Conservation (phyloP, 257 asterid species). For the Primulina huaijiensis region DNA sequence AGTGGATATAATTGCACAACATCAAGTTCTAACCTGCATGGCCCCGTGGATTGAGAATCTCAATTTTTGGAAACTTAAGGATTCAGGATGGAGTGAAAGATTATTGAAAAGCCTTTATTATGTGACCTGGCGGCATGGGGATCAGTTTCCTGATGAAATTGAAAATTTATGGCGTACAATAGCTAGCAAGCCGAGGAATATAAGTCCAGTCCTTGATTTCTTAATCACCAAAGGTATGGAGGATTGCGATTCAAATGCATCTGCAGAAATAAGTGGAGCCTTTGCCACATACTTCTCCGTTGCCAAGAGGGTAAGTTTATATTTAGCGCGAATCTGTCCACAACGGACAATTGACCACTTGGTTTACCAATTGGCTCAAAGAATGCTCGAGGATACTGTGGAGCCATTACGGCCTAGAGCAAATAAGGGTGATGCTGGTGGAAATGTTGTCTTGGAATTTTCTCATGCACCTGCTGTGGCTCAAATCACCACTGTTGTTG, state of each 20-base stretch:
- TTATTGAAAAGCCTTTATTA: slow-evolving; percentile 88
- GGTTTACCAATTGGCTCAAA: slow-evolving; percentile 97
- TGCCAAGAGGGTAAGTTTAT: slow-evolving; percentile 93
- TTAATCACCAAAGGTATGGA: slow-evolving; percentile 96
- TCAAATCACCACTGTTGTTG: slow-evolving; percentile 72
- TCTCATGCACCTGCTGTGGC: slow-evolving; percentile 85
- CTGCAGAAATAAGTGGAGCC: slow-evolving; percentile 99
- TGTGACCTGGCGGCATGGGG: slow-evolving; percentile 98
- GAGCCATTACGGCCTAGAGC: slow-evolving; percentile 68
- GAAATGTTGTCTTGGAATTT: slow-evolving; percentile 76
- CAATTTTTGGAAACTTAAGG: slow-evolving; percentile 96
- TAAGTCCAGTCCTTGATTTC: slow-evolving; percentile 94
- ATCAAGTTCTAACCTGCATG: slow-evolving; percentile 99
- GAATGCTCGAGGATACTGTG: slow-evolving; percentile 94
- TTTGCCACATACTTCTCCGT: slow-evolving; percentile 98
- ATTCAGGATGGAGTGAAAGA: slow-evolving; percentile 98
- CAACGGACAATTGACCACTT: slow-evolving; percentile 97
- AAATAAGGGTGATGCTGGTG: slow-evolving; percentile 66
- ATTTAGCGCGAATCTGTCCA: slow-evolving; percentile 97
- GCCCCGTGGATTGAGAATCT: slow-evolving; percentile 99
- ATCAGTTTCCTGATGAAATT: slow-evolving; percentile 98
- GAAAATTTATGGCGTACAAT: slow-evolving; percentile 99
- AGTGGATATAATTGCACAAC: slow-evolving; percentile 98
- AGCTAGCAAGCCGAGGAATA: slow-evolving; percentile 93
- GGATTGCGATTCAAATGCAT: slow-evolving; percentile 97